Base-by-base conservation (phyloP, 148 eudicot genomes). In the Euryodendron excelsum region DNA sequence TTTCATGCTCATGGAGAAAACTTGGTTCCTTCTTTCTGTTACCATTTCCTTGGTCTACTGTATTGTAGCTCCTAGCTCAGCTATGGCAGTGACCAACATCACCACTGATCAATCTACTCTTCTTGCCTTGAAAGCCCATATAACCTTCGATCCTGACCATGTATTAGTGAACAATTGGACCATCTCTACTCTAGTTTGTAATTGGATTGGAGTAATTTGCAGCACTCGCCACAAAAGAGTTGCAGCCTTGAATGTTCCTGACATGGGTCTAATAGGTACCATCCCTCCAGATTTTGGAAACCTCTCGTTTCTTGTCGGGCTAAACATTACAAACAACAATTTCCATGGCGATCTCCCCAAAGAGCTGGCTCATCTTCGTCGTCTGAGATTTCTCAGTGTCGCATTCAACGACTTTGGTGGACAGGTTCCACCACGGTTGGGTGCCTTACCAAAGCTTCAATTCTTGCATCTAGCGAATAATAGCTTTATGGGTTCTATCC, bases 101-200 rank as follows among this genome's bases (percentile, higher is more conserved):
- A 27, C 23, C 2, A 66, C 70, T 5, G 70, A 66, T 36, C 67
- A 21, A 37, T 33, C 47, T 66, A 45, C 70, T 5, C 70, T 66
- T 36, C 70, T 66, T 33, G 70, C 70, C 47, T 70, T 84, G 73
- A 84, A 72, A 69, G 14, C 41, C 65, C 60, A 44, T 1, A 68
- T 84, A 21, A 80, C 41, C 41, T 53, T 72, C 8, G 84, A 77
- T 69, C 81, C 84, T 28, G 23, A 56, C 21, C 12, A 61, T 0
- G 53, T 68, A 17, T 37, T 84, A 48, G n/a, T 68, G 21, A 33
- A 33, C 2, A 80, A 78, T 62, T 75, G 83, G 83, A 68, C 82
- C 41, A 37, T 39, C 1, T 11, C 65, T 7, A 30, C 79, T 17
- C 21, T 45, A 4, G 25, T 66, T 66, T 66, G 70, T 17, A 17